These are phyloP conservation scores for Pulveroboletus sp. DNA, from an alignment of 1,284 basidiomycete genomes.

Conservation along the genomic window DNA sequence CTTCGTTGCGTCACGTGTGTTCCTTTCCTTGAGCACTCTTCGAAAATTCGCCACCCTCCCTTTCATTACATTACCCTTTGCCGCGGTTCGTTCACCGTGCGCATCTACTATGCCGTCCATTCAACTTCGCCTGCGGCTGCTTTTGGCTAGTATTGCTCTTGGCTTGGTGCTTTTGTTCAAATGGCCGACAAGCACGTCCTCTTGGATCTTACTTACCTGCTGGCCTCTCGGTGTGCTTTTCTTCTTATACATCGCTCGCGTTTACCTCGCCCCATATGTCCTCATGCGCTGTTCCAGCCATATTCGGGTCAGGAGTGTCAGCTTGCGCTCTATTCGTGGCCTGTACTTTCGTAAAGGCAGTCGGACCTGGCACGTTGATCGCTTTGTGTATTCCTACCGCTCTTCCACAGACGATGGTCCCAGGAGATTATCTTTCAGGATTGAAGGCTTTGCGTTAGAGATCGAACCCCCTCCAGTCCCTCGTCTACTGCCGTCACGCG, in stretches of 20 bases:
- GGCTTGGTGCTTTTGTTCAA: constrained; percentile 16
- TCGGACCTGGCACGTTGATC: constrained; percentile 59
- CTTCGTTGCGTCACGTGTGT: constrained; percentile 19
- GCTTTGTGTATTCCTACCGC: constrained; percentile 61
- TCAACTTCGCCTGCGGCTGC: constrained; percentile 5
- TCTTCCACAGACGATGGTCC: constrained; percentile 46
- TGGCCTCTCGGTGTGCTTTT: constrained; percentile 45
- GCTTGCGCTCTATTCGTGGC: constrained; percentile 73
- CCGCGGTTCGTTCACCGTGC: background rate
- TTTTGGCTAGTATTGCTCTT: constrained; percentile 19
- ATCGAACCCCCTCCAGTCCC: constrained; percentile 39
- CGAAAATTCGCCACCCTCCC: background rate
- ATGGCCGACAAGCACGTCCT: constrained; percentile 29
- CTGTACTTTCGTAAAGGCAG: constrained; percentile 61
- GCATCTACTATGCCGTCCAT: constrained; percentile 17
- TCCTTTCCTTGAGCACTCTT: no score
- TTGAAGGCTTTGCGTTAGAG: constrained; percentile 62
- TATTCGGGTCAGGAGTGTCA: constrained; percentile 68
- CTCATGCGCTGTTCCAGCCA: constrained; percentile 59
- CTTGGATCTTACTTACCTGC: constrained; percentile 34
- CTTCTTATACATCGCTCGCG: constrained; percentile 59
- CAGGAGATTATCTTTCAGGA: constrained; percentile 56
- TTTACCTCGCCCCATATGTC: constrained; percentile 64
- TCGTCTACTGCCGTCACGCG: constrained; percentile 17
- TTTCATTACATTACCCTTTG: background rate